A percentile compares a stretch with the other conserved stretches of the same genome.
Evolutionary conservation across 768 basidiomycete species (phyloP).

Genomic region (Suillus ampliporus): DNA sequence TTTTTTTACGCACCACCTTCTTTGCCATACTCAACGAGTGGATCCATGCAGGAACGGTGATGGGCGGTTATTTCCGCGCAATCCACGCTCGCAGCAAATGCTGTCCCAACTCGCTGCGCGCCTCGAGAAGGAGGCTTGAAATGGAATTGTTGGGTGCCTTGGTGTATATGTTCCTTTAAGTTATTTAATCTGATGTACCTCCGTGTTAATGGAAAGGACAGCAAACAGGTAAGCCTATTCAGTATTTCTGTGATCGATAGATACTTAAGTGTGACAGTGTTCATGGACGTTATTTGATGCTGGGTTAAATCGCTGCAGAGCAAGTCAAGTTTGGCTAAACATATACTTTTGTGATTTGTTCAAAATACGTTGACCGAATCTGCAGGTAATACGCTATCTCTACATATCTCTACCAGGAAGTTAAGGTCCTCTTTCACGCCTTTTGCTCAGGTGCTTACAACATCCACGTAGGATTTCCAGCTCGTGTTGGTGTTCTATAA

Average conservation of each 20-base stretch:
- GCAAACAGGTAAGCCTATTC: neutral
- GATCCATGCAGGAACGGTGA: conserved; percentile 59
- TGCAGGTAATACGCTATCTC: neutral
- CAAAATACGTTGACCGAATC: neutral
- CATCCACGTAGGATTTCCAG: neutral
- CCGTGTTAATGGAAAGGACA: neutral
- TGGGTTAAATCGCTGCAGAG: neutral
- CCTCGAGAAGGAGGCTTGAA: conserved; percentile 45
- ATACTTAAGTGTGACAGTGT: neutral
- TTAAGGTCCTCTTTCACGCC: neutral
- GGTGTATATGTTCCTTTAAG: neutral
- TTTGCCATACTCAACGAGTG: neutral
- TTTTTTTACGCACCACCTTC: conserved; percentile 12
- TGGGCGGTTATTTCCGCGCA: conserved; percentile 70
- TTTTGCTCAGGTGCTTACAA: neutral
- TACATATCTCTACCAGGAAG: neutral
- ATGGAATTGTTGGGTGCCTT: neutral
- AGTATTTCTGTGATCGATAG: too few species aligned
- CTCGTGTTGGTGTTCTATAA: neutral
- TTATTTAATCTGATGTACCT: neutral
- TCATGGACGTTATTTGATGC: neutral
- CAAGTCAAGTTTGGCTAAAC: neutral
- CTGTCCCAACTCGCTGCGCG: conserved; percentile 67
- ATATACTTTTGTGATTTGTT: neutral
- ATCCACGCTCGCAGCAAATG: conserved; percentile 69